These are phyloP conservation scores for Ophiostoma angusticollis DNA, from an alignment of 2,329 filamentous ascomycete genomes.

Conservation along the genomic window DNA sequence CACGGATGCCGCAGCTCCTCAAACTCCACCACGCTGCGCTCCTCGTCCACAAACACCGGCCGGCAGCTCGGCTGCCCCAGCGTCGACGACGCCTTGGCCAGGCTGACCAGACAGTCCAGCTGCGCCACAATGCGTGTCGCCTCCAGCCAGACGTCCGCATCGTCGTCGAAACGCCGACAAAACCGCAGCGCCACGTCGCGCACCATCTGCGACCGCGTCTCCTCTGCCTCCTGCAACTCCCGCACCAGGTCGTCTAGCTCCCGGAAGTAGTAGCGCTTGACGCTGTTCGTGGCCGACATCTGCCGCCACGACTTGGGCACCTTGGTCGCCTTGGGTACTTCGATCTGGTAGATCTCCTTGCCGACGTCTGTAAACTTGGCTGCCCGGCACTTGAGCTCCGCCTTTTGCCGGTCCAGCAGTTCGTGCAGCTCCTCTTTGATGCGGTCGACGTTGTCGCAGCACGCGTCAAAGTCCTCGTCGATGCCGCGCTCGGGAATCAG, in stretches of 20 bases:
- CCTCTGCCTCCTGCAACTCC: constrained; percentile 82
- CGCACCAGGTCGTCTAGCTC: constrained; percentile 74
- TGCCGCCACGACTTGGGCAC: constrained; percentile 85
- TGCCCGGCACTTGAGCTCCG: constrained; percentile 59
- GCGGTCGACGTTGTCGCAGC: constrained; percentile 60
- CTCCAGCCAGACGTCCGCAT: constrained; percentile 74
- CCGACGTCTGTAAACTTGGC: constrained; percentile 74
- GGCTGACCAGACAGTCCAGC: constrained; percentile 85
- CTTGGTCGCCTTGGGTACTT: constrained; percentile 73
- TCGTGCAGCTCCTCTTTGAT: constrained; percentile 61
- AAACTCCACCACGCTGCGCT: constrained; percentile 82
- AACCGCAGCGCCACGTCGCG: constrained; percentile 76
- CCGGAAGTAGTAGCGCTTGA: constrained; percentile 88
- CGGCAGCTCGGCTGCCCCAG: constrained; percentile 81
- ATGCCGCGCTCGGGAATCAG: constrained; percentile 78
- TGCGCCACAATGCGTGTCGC: constrained; percentile 86
- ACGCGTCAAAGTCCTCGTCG: constrained; percentile 83
- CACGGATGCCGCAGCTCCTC: constrained; percentile 88
- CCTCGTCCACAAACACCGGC: constrained; percentile 72
- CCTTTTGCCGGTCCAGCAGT: constrained; percentile 58
- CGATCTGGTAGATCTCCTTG: constrained; percentile 94
- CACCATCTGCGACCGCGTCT: constrained; percentile 81
- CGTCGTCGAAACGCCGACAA: constrained; percentile 74
- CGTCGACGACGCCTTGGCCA: constrained; percentile 75
- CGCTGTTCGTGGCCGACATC: constrained; percentile 83